A percentile compares a stretch with the other conserved stretches of the same genome.
phyloP scores from a whole-genome alignment of 768 basidiomycete genomes.

The Pleurotus platypus region DNA sequence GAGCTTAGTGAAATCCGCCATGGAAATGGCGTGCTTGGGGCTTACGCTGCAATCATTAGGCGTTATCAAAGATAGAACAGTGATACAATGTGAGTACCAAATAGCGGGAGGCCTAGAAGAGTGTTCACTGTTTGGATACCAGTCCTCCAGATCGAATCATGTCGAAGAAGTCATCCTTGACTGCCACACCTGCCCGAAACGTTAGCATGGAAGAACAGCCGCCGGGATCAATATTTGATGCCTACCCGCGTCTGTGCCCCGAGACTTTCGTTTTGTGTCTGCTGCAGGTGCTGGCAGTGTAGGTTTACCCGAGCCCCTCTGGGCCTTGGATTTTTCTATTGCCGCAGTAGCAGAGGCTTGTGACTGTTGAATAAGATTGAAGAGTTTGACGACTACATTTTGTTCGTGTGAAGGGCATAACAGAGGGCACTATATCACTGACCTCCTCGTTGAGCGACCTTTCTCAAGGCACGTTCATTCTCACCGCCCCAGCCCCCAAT shows the following conservation, averaged over 20 bases:
- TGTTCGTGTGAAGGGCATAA: neutral
- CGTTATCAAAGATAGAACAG: too few relatives aligned
- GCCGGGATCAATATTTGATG: constrained; percentile 22
- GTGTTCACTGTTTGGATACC: constrained; percentile 58
- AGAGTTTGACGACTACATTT: constrained; percentile 70
- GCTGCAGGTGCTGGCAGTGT: constrained; percentile 64
- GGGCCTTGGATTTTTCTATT: constrained; percentile 54
- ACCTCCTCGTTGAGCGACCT: constrained; percentile 87
- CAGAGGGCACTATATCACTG: constrained; percentile 15
- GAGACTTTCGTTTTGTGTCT: constrained; percentile 47
- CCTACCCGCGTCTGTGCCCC: constrained; percentile 52
- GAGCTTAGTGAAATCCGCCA: constrained; percentile 11
- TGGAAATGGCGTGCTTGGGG: constrained; percentile 21
- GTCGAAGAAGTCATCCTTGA: constrained; percentile 75
- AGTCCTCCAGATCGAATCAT: constrained; percentile 80
- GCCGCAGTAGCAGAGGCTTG: constrained; percentile 53
- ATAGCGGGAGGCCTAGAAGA: neutral
- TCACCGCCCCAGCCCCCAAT: constrained; percentile 91
- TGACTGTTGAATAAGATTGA: constrained; percentile 83
- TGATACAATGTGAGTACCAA: too few relatives aligned
- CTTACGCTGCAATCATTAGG: neutral
- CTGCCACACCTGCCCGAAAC: constrained; percentile 42
- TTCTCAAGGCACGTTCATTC: constrained; percentile 71
- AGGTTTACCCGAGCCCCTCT: constrained; percentile 71
- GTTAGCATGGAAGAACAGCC: too few relatives aligned